Evolutionary conservation across 163 green algal species (phyloP).

Genomic region (Chlorella variabilis): DNA sequence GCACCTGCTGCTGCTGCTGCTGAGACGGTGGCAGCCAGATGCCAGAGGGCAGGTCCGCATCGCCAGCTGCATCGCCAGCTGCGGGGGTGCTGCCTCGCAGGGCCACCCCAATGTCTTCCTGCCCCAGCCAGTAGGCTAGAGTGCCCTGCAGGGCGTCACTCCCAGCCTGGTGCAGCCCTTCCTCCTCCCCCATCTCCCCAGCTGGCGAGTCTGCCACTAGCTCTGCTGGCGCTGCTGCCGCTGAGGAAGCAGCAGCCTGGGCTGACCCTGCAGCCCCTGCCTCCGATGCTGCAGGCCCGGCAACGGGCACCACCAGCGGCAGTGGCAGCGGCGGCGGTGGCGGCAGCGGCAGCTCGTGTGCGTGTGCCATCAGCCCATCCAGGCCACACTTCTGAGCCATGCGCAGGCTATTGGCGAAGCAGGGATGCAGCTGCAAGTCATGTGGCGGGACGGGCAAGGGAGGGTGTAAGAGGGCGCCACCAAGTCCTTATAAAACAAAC

Average conservation of each 20-base stretch:
- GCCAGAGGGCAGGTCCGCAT: background rate
- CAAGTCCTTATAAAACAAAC: no score
- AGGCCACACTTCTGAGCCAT: constrained; percentile 37
- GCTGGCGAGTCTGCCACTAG: background rate
- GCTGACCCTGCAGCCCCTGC: background rate
- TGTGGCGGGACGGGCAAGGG: no score
- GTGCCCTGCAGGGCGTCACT: background rate
- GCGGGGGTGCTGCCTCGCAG: background rate
- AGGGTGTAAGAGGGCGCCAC: no score
- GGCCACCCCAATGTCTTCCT: background rate
- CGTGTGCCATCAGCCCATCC: constrained; percentile 3
- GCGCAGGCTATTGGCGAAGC: constrained; percentile 58
- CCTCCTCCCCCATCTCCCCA: background rate
- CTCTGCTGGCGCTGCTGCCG: background rate
- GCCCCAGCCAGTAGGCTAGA: constrained; percentile 10
- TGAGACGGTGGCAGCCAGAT: background rate
- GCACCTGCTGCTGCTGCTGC: constrained; percentile 6
- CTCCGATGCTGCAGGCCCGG: background rate
- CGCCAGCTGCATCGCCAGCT: background rate
- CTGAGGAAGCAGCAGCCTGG: background rate
- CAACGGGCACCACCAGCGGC: background rate
- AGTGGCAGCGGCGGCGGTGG: constrained; percentile 4
- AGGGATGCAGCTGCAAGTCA: constrained; percentile 48
- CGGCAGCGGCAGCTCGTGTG: constrained; percentile 29
- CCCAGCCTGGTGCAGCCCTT: no score